Evolutionary conservation across 176 grass and related monocot species (phyloP).

Genomic region (Thinopyrum elongatum): DNA sequence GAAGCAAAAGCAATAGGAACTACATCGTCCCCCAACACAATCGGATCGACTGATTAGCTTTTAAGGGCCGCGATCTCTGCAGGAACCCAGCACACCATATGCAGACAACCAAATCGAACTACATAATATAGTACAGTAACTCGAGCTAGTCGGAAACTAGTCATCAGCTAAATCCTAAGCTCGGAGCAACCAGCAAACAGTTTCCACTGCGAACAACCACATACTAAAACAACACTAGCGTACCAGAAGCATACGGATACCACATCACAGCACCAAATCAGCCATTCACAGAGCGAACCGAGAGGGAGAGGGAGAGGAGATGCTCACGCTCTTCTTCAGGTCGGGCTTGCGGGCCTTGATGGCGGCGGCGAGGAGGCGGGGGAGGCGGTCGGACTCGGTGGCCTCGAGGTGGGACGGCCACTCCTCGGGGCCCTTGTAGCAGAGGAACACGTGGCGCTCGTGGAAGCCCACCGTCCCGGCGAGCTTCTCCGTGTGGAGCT

Average conservation of each 20-base stretch:
- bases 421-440: conserved; percentile 83
- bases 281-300: not conserved
- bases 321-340: conserved; percentile 76
- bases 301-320: not conserved
- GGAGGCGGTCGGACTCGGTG: conserved; percentile 73
- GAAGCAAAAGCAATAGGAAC: not conserved
- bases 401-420: conserved; percentile 85
- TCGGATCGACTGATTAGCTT: not conserved
- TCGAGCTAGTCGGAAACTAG: not conserved
- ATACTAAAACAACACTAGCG: conserved; percentile 15
- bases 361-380: conserved; percentile 65
- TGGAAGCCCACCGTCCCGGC: conserved; percentile 72
- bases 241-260: not conserved
- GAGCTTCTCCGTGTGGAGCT: conserved; percentile 65
- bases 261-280: not conserved
- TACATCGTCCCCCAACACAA: not conserved
- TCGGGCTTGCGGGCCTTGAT: conserved; percentile 52
- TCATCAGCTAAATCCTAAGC: not conserved
- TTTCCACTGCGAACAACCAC: not conserved
- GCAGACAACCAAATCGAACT: not conserved
- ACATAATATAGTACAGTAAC: not conserved
- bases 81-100: not conserved
- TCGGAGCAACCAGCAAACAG: not conserved
- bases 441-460: conserved; percentile 91
- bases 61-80: not conserved